Percentiles rank a stretch among this genome's conserved stretches.
phyloP scores from a whole-genome alignment of 495 filamentous ascomycete genomes.

The Aspergillus cristatus region DNA sequence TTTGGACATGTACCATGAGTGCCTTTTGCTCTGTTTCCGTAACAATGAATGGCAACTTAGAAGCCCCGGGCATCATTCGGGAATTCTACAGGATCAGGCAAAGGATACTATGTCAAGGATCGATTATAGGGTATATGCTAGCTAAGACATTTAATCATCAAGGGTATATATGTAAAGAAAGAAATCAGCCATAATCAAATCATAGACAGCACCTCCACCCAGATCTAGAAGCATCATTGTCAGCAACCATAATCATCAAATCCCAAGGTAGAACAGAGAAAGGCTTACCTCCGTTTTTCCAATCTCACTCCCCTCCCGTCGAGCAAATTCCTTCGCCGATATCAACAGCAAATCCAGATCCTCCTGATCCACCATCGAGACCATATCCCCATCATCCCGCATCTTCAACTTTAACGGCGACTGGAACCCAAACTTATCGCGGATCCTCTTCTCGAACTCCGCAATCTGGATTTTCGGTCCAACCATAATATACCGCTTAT shows the following conservation, averaged over 20 bases:
- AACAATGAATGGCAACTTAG: too few relatives aligned
- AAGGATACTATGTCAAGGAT: too few relatives aligned
- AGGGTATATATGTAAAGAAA: conserved; percentile 11
- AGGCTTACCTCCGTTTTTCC: conserved; percentile 89
- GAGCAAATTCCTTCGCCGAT: conserved; percentile 55
- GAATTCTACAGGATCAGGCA: too few relatives aligned
- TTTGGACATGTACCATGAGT: too few relatives aligned
- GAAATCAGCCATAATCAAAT: conserved; percentile 17
- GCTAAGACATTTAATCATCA: too few relatives aligned
- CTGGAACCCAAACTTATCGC: conserved; percentile 72
- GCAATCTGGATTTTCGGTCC: conserved; percentile 59
- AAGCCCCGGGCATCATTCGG: too few relatives aligned
- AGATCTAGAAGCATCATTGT: conserved; percentile 40
- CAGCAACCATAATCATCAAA: background rate
- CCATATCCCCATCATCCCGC: conserved; percentile 83
- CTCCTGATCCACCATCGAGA: conserved; percentile 94
- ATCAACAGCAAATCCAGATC: conserved; percentile 81
- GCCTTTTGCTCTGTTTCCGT: too few relatives aligned
- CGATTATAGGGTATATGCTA: too few relatives aligned
- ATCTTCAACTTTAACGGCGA: conserved; percentile 73
- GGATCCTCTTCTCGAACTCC: conserved; percentile 66
- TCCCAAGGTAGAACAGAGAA: conserved; percentile 1
- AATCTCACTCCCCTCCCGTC: conserved; percentile 67
- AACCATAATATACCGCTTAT: conserved; percentile 93
- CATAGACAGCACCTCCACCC: conserved; percentile 49